A percentile compares a stretch with the other conserved stretches of the same genome.
Evolutionary conservation across 345 rosid species (phyloP).

Genomic region (Geranium brycei): DNA sequence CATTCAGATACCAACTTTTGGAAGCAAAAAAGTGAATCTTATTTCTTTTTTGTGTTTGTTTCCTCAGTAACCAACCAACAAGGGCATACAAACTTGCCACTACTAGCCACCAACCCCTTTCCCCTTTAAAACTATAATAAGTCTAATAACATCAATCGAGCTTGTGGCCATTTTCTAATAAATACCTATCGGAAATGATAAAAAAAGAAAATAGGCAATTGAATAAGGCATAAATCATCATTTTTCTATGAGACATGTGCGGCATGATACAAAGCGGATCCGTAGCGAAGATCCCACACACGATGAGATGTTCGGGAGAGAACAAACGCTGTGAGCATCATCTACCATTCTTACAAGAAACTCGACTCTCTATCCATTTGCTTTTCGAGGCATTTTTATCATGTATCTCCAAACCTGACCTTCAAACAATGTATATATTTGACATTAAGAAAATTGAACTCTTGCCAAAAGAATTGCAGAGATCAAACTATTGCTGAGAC

Average conservation of each 20-base stretch:
- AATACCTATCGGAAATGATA: constrained; percentile 7
- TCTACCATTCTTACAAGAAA: constrained; percentile 22
- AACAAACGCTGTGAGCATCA: no score
- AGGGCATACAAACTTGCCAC: no score
- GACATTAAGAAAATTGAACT: no score
- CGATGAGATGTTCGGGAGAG: no score
- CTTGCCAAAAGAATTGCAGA: background rate
- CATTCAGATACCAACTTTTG: no score
- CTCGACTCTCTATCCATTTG: constrained; percentile 11
- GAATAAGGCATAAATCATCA: constrained; percentile 19
- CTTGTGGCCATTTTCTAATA: constrained; percentile 14
- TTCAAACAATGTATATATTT: background rate
- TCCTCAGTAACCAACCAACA: no score
- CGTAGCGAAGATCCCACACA: no score
- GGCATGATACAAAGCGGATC: constrained; percentile 28
- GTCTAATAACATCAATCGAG: background rate
- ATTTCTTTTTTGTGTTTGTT: no score
- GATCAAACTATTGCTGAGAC: no score
- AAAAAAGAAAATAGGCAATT: constrained; percentile 1
- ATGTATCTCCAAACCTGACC: constrained; percentile 1
- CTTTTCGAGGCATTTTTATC: background rate
- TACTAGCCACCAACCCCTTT: no score
- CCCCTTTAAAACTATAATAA: no score
- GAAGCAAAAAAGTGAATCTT: no score
- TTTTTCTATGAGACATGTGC: constrained; percentile 35